phyloP scores from a whole-genome alignment of 129 eudicot species.

The carrot (Daucus carota) region DNA sequence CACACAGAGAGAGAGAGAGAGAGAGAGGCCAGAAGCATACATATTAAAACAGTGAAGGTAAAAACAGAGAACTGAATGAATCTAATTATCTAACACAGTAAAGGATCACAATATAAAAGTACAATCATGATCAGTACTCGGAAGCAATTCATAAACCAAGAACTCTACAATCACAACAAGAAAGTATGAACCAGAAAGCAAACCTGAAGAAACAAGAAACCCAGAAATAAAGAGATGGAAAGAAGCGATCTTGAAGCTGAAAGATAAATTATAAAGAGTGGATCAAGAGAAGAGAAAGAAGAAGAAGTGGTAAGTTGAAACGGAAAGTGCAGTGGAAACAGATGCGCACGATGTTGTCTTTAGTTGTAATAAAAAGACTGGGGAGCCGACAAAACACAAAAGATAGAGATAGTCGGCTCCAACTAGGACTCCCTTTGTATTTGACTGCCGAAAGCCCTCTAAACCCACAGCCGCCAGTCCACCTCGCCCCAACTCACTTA shows the following conservation, averaged over 20 bases:
- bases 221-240: not conserved
- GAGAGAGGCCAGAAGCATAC: not conserved
- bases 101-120: not conserved
- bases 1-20: not conserved
- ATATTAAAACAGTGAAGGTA: too few species aligned
- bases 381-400: constrained; percentile 8
- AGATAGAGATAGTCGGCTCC: constrained; percentile 10
- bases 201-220: constrained; percentile 7
- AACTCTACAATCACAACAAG: not conserved
- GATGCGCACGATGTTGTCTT: constrained; percentile 5
- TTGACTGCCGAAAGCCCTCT: not conserved
- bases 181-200: not conserved
- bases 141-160: not conserved
- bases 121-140: not conserved
- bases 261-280: not conserved
- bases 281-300: not conserved
- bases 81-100: too few species aligned
- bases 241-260: not conserved
- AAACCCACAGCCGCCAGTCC: not conserved
- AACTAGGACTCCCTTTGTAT: not conserved
- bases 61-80: not conserved
- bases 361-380: not conserved
- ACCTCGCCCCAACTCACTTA: not conserved
- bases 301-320: not conserved
- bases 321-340: not conserved